These are phyloP conservation scores for Meripilus lineatus DNA, from an alignment of 1,284 basidiomycete genomes.

Conservation along the genomic window DNA sequence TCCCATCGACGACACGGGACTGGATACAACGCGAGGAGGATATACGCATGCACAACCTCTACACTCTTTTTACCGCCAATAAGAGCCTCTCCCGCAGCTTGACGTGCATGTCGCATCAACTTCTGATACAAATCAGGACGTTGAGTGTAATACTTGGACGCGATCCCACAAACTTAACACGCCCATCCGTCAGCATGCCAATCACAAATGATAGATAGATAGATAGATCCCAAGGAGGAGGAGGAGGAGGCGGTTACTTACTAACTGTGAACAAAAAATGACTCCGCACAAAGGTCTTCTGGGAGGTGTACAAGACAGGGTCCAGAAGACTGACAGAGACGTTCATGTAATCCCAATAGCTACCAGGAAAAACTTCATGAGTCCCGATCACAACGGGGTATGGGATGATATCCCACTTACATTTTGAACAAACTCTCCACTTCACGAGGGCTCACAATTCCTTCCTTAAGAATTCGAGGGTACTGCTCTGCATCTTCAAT, in stretches of 20 bases:
- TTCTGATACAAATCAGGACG: slow-evolving; percentile 63
- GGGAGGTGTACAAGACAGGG: slow-evolving; percentile 70
- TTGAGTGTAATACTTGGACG: slow-evolving; percentile 65
- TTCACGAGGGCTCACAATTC: slow-evolving; percentile 65
- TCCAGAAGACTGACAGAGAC: slow-evolving; percentile 67
- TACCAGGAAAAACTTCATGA: slow-evolving; percentile 24
- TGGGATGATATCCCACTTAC: slow-evolving; percentile 35
- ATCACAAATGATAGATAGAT: not conserved
- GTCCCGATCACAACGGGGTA: not conserved
- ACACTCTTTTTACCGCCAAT: slow-evolving; percentile 72
- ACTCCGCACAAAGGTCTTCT: slow-evolving; percentile 66
- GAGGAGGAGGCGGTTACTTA: slow-evolving; percentile 37
- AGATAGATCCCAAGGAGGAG: not conserved
- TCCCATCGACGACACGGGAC: slow-evolving; percentile 71
- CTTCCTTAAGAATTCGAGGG: slow-evolving; percentile 67
- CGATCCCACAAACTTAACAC: slow-evolving; percentile 65
- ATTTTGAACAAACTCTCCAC: slow-evolving; percentile 77
- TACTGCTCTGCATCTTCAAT: slow-evolving; percentile 39
- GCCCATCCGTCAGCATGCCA: not conserved
- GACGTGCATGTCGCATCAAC: slow-evolving; percentile 66
- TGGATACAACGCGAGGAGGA: slow-evolving; percentile 70
- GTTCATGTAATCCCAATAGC: slow-evolving; percentile 76
- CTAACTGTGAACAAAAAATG: slow-evolving; percentile 81
- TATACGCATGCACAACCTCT: slow-evolving; percentile 70
- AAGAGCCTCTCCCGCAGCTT: slow-evolving; percentile 67